Base-by-base conservation (phyloP, 805 yeast genomes). In the Kuraishia ogatae region DNA sequence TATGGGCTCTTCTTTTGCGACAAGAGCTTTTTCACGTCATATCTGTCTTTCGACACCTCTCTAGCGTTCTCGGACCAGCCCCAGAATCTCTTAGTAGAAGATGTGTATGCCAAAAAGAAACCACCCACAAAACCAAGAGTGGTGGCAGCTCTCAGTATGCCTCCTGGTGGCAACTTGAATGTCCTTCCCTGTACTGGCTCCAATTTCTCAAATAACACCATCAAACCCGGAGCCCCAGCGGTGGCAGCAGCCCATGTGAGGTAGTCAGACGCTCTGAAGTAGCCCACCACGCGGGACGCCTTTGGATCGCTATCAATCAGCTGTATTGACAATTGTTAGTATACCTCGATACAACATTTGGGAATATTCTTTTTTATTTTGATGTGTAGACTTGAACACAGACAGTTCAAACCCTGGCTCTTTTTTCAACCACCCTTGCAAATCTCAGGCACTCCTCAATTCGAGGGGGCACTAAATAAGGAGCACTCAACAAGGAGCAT, bases 261-360 rank as follows among this genome's bases (percentile, higher is more conserved):
- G 62, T 80, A 81, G 71, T 89, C 96, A 15, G 84, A 74, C 21
- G 79, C 68, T 66, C 96, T 79, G 72, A 88, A 81, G 72, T 84
- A 89, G 50, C 82, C 72, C 15, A 89, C 83, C 29, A 89, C 96
- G 57, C 88, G 77, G 46, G 68, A 64, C 71, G 89, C 87, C 60
- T 83, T 83, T 29, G 96, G 96, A 67, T 89, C 96, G 53, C 80
- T 76, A 66, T 89, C 96, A 62, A 89, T 89, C 55, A 78, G 63
- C 81, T 79, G 35, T 13, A 49, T 26, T 4, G 29, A 48, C 19
- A 19, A 20, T 22, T 26, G 29, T 26, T 26, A 26, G 29, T 26
- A 26, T 10, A 26, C 29, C 29, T 26, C 8, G 29, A 26, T 26
- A 10, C n/a, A n/a, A n/a, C n/a, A n/a, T n/a, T n/a, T n/a, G n/a